phyloP scores from a whole-genome alignment of 495 filamentous ascomycete genomes.

The Pseudomonodictys pantanalensis region DNA sequence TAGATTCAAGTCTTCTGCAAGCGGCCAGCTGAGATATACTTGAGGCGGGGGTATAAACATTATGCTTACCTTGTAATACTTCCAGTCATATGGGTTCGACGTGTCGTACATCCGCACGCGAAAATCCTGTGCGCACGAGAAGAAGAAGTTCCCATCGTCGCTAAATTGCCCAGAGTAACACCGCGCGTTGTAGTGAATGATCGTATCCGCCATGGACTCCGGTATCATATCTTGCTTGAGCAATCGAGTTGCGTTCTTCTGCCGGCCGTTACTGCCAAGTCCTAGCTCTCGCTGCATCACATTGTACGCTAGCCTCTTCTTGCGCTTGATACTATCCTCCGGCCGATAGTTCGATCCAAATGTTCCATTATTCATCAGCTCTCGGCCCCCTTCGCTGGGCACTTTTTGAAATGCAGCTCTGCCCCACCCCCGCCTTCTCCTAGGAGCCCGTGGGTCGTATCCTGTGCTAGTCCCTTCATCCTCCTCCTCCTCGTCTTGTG shows the following conservation, averaged over 20 bases:
- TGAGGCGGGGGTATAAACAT: not conserved
- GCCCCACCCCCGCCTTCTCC: slow-evolving; percentile 37
- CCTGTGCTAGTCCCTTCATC: slow-evolving; percentile 20
- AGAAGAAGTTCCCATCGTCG: slow-evolving; percentile 96
- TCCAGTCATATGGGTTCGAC: slow-evolving; percentile 91
- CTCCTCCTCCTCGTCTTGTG: slow-evolving; percentile 15
- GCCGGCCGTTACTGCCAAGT: slow-evolving; percentile 50
- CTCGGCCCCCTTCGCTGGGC: slow-evolving; percentile 69
- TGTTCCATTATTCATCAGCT: slow-evolving; percentile 73
- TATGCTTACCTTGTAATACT: slow-evolving; percentile 69
- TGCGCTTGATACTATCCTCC: slow-evolving; percentile 51
- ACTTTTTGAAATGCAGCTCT: slow-evolving; percentile 63
- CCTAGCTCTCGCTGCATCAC: slow-evolving; percentile 81
- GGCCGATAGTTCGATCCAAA: slow-evolving; percentile 66
- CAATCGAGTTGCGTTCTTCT: slow-evolving; percentile 56
- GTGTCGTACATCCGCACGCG: slow-evolving; percentile 96
- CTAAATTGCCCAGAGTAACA: slow-evolving; percentile 97
- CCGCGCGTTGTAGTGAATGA: slow-evolving; percentile 79
- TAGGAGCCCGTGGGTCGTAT: slow-evolving; percentile 7
- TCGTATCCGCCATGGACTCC: slow-evolving; percentile 72
- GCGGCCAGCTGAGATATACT: too few species aligned
- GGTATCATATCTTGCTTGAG: slow-evolving; percentile 61
- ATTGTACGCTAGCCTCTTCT: slow-evolving; percentile 60
- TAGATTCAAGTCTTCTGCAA: too few species aligned
- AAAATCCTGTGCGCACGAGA: slow-evolving; percentile 90